Evolutionary conservation across 1,284 basidiomycete species (phyloP), one percentile per base, ranked within the genome.

Genomic region (Athelia psychrophila): DNA sequence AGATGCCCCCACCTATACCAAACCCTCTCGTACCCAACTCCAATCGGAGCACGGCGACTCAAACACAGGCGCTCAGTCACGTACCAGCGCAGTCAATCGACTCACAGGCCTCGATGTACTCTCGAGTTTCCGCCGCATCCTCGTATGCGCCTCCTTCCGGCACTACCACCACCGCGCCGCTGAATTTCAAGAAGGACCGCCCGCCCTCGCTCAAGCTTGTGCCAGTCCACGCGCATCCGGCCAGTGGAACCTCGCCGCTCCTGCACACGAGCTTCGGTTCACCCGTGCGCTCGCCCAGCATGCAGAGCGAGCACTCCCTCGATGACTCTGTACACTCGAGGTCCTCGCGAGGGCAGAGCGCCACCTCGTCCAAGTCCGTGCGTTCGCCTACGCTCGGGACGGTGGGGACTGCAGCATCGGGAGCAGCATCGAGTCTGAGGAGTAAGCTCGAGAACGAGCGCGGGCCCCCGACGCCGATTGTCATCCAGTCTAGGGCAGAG

Each of bases 191-290:
- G 27, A 56, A 59, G 47, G 30, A 51, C 25, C 49, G 62, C 13
- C 60, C 62, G 27, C 47, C 52, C 6, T 56, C 64, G 18, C 58
- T 64, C 18, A 58, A 61, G 47, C 52, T 63, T 24, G 35, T 56
- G 40, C 20, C 6, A 16, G 47, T 50, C 13, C 27, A 30, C 27
- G 6, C 27, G 27, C n/a, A n/a, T n/a, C n/a, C n/a, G n/a, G n/a
- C n/a, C n/a, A n/a, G n/a, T n/a, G 5, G 6, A 6, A 44, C 59
- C 2, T 81, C 80, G 3, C 80, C 80, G 0, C 61, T 81, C 3
- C 64, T 83, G 15, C 78, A 81, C 56, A 75, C 79, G n/a, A 72
- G 68, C 2, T 83, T 81, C 70, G 74, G 71, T 9, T 77, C 78
- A 3, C 75, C 78, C 0, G 58, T 69, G 44, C 70, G 74, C 1